A percentile compares a stretch with the other conserved stretches of the same genome.
These are phyloP conservation scores for Schwanniomyces etchellsii DNA, from an alignment of 1,139 yeast genomes.

Conservation along the genomic window DNA sequence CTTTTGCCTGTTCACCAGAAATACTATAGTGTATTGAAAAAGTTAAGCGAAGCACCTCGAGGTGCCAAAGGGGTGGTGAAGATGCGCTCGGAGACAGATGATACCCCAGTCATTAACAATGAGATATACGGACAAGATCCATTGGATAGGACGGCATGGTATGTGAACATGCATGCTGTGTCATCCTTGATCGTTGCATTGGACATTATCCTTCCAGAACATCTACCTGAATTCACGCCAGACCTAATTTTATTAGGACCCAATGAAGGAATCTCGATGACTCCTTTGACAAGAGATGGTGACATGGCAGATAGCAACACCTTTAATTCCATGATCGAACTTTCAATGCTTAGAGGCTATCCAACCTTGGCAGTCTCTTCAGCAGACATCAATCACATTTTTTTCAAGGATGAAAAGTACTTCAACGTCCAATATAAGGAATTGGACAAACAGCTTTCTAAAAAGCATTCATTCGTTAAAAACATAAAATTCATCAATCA, in stretches of 20 bases:
- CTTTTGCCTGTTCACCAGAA: constrained; percentile 27
- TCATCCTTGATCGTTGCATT: constrained; percentile 26
- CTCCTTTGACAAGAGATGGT: constrained; percentile 9
- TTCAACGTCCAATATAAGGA: constrained; percentile 12
- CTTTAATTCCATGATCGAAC: constrained; percentile 12
- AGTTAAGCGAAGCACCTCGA: constrained; percentile 11
- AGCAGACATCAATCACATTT: constrained; percentile 24
- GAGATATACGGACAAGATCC: constrained; percentile 29
- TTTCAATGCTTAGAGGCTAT: constrained; percentile 19
- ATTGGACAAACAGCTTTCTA: constrained; percentile 7
- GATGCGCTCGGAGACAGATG: constrained; percentile 1
- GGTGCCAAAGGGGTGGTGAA: constrained; percentile 16
- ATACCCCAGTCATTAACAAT: constrained; percentile 4
- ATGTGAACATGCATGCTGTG: constrained; percentile 29
- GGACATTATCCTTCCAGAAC: constrained; percentile 27
- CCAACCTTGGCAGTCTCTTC: constrained; percentile 25
- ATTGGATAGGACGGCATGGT: constrained; percentile 32
- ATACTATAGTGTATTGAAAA: constrained; percentile 18
- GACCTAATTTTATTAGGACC: constrained; percentile 41
- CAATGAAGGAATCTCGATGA: constrained; percentile 22
- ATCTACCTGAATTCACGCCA: constrained; percentile 20
- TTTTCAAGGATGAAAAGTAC: constrained; percentile 27
- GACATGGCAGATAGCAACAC: constrained; percentile 8
- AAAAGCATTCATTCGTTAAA: constrained; percentile 19
- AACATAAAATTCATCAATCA: constrained; percentile 22